Conservation (phyloP, 108 stramenopile species). For the Mediolabrus comicus region DNA sequence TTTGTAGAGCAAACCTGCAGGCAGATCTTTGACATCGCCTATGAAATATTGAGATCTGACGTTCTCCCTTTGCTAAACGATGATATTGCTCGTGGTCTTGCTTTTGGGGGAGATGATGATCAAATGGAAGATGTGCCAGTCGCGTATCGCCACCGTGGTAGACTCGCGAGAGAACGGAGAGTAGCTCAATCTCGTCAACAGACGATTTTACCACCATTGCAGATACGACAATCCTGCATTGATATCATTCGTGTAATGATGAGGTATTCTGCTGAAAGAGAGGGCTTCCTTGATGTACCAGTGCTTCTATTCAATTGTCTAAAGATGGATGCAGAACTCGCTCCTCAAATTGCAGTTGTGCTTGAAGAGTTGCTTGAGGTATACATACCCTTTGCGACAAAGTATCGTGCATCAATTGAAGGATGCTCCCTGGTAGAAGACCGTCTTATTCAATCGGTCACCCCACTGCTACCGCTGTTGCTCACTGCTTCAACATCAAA, state of each 20-base stretch:
- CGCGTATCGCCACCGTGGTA: background rate
- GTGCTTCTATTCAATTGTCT: background rate
- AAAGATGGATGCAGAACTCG: background rate
- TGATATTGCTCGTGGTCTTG: background rate
- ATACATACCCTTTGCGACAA: background rate
- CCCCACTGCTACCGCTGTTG: background rate
- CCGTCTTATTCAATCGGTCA: background rate
- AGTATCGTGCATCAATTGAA: background rate
- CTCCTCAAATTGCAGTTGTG: background rate
- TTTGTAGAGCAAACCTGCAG: background rate
- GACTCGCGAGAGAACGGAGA: background rate
- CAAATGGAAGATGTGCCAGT: background rate
- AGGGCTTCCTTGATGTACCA: background rate
- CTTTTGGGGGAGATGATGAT: background rate
- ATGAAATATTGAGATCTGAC: background rate
- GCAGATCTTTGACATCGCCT: background rate
- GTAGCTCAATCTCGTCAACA: background rate
- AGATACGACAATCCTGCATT: background rate
- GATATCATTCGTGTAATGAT: background rate
- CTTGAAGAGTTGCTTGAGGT: background rate
- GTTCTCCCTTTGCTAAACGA: background rate
- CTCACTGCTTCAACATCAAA: background rate
- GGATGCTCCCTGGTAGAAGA: background rate
- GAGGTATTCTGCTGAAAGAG: background rate
- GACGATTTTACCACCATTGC: background rate